Evolutionary conservation across 768 basidiomycete genomes (phyloP).

Genomic region (Lepiota venenata): DNA sequence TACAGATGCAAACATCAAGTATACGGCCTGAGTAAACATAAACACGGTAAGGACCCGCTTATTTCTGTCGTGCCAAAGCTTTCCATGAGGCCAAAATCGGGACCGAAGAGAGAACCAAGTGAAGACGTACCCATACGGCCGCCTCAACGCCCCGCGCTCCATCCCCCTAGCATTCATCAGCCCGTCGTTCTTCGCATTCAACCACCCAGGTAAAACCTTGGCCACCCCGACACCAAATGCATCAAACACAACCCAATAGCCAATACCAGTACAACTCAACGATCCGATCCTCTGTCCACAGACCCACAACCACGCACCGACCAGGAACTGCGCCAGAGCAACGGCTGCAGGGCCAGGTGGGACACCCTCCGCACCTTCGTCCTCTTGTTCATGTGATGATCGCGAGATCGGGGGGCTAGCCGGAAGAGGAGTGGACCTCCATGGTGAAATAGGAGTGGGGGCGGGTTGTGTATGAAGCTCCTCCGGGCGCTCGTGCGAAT

Average conservation of each 20-base stretch:
- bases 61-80: slow-evolving; percentile 36
- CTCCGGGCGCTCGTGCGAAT: slow-evolving; percentile 18
- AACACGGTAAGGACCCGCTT: slow-evolving; percentile 66
- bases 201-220: slow-evolving; percentile 41
- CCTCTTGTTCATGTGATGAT: not conserved
- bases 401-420: slow-evolving; percentile 29
- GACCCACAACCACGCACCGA: slow-evolving; percentile 84
- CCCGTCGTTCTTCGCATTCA: slow-evolving; percentile 21
- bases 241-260: slow-evolving; percentile 97
- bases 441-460: slow-evolving; percentile 61
- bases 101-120: not conserved
- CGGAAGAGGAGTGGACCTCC: slow-evolving; percentile 55
- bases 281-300: slow-evolving; percentile 87
- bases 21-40: slow-evolving; percentile 89
- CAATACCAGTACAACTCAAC: slow-evolving; percentile 83
- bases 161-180: slow-evolving; percentile 19
- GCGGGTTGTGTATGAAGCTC: slow-evolving; percentile 57
- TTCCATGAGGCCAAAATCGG: slow-evolving; percentile 4
- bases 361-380: slow-evolving; percentile 14
- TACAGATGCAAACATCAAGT: slow-evolving; percentile 89
- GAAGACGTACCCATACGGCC: slow-evolving; percentile 43
- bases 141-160: slow-evolving; percentile 48
- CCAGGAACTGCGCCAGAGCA: slow-evolving; percentile 47
- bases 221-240: slow-evolving; percentile 71
- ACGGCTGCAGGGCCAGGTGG: slow-evolving; percentile 21